Evolutionary conservation across 495 filamentous ascomycete species (phyloP).

Genomic region (Melanomma pulvis-pyrius): DNA sequence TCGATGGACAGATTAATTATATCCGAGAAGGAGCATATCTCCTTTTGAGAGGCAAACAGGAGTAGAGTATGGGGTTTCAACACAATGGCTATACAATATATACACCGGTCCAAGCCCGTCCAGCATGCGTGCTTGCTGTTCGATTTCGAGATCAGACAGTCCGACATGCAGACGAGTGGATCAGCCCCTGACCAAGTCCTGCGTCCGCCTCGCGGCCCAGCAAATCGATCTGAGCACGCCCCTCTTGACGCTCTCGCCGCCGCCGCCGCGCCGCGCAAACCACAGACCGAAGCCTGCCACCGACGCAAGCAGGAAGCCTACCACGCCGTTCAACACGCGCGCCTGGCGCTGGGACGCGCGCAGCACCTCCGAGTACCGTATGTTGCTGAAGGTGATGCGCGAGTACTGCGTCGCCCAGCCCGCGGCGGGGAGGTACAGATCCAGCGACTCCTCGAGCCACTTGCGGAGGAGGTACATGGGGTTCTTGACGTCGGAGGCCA

Average conservation of each 20-base stretch:
- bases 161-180: background rate
- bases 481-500: conserved; percentile 79
- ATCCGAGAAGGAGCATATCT: too few species aligned
- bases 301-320: background rate
- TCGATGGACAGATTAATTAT: too few species aligned
- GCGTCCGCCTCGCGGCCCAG: background rate
- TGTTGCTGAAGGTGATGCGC: conserved; percentile 89
- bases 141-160: too few species aligned
- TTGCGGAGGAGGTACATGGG: conserved; percentile 78
- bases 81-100: too few species aligned
- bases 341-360: conserved; percentile 69
- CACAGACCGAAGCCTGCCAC: background rate
- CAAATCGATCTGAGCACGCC: background rate
- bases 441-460: conserved; percentile 79
- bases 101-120: too few species aligned
- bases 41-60: too few species aligned
- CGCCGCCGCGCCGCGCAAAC: conserved; percentile 10
- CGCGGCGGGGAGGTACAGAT: conserved; percentile 69
- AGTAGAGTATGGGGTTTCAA: too few species aligned
- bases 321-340: conserved; percentile 30
- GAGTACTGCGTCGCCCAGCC: conserved; percentile 93
- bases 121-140: too few species aligned
- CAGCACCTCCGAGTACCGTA: conserved; percentile 84
- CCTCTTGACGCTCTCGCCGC: conserved; percentile 20
- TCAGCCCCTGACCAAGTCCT: background rate